phyloP scores from a whole-genome alignment of 495 filamentous ascomycete genomes.

The Aspergillus sclerotiicarbonarius region DNA sequence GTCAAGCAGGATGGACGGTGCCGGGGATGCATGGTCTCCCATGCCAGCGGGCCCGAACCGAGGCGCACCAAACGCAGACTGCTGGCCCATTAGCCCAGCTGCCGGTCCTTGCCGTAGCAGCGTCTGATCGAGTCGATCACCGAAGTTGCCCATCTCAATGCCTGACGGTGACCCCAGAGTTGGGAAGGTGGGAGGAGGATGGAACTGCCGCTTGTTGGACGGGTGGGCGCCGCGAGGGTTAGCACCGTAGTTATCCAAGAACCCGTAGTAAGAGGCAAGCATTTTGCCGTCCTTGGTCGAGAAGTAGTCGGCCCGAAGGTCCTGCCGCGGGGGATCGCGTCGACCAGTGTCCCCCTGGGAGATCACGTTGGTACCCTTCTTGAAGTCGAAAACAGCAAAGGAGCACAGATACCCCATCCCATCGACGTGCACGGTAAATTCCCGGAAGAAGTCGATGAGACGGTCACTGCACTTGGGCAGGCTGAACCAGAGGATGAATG shows the following conservation, averaged over 20 bases:
- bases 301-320: conserved; percentile 87
- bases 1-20: conserved; percentile 73
- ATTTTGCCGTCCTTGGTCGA: conserved; percentile 95
- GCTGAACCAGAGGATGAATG: conserved; percentile 83
- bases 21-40: conserved; percentile 37
- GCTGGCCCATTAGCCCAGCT: conserved; percentile 27
- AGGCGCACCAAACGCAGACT: conserved; percentile 28
- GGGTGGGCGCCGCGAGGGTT: conserved; percentile 60
- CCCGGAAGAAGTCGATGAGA: conserved; percentile 94
- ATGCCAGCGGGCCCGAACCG: conserved; percentile 28
- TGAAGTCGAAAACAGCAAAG: conserved; percentile 97
- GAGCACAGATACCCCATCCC: conserved; percentile 94
- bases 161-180: conserved; percentile 63
- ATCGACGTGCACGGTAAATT: conserved; percentile 96
- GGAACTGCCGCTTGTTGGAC: conserved; percentile 52
- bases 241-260: conserved; percentile 81
- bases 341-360: conserved; percentile 37
- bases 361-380: conserved; percentile 67
- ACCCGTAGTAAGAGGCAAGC: conserved; percentile 90
- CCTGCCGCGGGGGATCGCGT: conserved; percentile 38
- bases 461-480: conserved; percentile 88
- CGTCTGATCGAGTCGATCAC: conserved; percentile 48
- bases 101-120: conserved; percentile 29
- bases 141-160: conserved; percentile 44
- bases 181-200: conserved; percentile 78